Evolutionary conservation across 2,329 filamentous ascomycete genomes (phyloP).

Genomic region (Cucurbitaria berberidis): DNA sequence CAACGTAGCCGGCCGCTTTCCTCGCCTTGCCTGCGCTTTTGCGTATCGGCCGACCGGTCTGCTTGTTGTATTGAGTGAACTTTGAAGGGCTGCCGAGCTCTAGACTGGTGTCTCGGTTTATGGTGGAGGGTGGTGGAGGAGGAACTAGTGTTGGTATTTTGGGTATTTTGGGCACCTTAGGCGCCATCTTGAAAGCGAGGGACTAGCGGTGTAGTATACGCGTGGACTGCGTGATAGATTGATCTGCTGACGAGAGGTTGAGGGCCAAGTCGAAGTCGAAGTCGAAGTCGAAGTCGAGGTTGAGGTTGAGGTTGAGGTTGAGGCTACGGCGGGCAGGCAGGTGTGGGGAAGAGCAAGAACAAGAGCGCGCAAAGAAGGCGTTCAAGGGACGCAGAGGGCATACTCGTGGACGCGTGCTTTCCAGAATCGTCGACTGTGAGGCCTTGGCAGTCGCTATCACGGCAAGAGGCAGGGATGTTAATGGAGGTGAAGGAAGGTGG

Average conservation of each 20-base stretch:
- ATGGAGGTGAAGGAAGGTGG: conserved; percentile 1
- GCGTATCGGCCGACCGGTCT: conserved; percentile 54
- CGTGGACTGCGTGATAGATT: not conserved
- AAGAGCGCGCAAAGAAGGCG: not conserved
- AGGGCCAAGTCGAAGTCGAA: too few relatives aligned
- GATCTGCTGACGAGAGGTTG: not conserved
- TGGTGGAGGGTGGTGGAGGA: conserved; percentile 3
- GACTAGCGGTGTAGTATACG: not conserved
- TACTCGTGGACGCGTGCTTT: conserved; percentile 5
- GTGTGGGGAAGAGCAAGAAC: conserved; percentile 1
- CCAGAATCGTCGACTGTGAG: not conserved
- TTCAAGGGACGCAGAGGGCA: not conserved
- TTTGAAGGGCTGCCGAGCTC: conserved; percentile 39
- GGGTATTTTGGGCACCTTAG: conserved; percentile 11
- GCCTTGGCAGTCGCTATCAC: conserved; percentile 13
- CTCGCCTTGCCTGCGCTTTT: conserved; percentile 47
- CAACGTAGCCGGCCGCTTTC: conserved; percentile 48
- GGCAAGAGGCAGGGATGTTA: conserved; percentile 1
- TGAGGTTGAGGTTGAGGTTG: conserved; percentile 5
- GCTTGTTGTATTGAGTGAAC: conserved; percentile 45
- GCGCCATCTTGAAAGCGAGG: not conserved
- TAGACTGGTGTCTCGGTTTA: conserved; percentile 25
- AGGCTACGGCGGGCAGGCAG: not conserved
- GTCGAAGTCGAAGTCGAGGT: conserved; percentile 8
- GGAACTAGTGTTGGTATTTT: not conserved